Base-by-base conservation (phyloP, 345 rosid species). In the Mangifera indica region DNA sequence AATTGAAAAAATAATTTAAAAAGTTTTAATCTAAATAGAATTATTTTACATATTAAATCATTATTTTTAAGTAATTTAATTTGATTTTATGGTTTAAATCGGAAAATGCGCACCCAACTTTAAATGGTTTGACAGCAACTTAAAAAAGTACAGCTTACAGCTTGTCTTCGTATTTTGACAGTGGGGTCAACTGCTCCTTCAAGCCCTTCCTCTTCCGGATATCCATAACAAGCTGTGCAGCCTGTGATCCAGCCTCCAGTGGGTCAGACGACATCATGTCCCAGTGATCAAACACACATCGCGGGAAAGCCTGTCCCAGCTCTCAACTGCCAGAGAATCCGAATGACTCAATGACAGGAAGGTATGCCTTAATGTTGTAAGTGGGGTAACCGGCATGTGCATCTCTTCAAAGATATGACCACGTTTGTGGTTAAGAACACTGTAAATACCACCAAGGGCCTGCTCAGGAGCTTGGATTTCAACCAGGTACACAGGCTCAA, bases 121-220 rank as follows among this genome's bases (percentile, higher is more conserved):
- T n/a, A n/a, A 14, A 49, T 13, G 2, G 7, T 25, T 24, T 29
- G 42, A 4, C 63, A 63, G 6, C 7, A 42, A 63, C 0, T 48
- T 22, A 22, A 45, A 85, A 83, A 70, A 85, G 85, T 40, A 5
- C 18, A 3, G 15, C 42, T 80, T 79, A 91, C 46, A 91, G 88
- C 89, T 86, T 91, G 89, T 91, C 97, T 71, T 88, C 97, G 4
- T 8, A 91, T 1, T 92, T 96, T 0, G 97, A 87, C 0, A 92
- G 86, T 0, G 95, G 95, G 7, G 97, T 92, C 89, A 92, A 88
- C 74, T 77, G 84, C 52, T 84, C 90, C 89, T 91, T 91, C 88
- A 91, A 71, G 2, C 95, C 93, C 91, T 91, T 91, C 78, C 97
- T 85, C 90, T 81, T 91, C 61, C 94, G 84, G 79, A 89, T 91